phyloP scores from a whole-genome alignment of 345 rosid genomes.

The Citrus sinensis region DVS_A1.0 CM039169.1:14726001-14726500 shows the following conservation, averaged over 20 bases:
- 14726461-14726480: conserved; percentile 2
- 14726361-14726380: neutral
- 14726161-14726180: conserved; percentile 81
- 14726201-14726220: conserved; percentile 54
- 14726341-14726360: neutral
- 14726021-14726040: no score
- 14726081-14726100: no score
- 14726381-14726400: no score
- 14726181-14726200: conserved; percentile 75
- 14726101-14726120: no score
- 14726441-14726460: neutral
- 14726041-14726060: no score
- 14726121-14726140: no score
- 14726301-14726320: neutral
- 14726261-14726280: neutral
- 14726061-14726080: no score
- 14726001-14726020: no score
- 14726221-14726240: neutral
- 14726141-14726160: conserved; percentile 48
- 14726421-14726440: neutral
- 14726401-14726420: neutral
- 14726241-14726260: neutral
- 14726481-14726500: neutral
- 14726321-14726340: neutral
- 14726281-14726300: no score